Base-by-base conservation (phyloP, 129 eudicot species). In the Arctium lappa region DNA sequence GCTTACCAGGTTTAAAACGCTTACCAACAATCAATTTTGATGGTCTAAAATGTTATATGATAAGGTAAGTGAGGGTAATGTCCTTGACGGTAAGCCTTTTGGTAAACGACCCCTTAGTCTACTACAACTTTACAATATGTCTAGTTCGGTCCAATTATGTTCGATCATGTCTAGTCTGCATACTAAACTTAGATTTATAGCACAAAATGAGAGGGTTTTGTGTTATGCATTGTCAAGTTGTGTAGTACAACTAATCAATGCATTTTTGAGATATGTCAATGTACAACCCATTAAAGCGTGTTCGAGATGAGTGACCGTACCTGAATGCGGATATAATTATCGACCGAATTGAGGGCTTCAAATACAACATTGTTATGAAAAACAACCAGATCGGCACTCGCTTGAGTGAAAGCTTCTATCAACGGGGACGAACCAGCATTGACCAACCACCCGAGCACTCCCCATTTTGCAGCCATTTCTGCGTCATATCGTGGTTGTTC, bases 271-370 rank as follows among this genome's bases (percentile, higher is more conserved):
- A 75, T 46, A 46, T 60, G 68, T 60, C 68, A n/a, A 60, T 60
- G 9, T 60, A 60, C 68, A 60, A 60, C 29, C 27, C 29, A 60
- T 16, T n/a, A 60, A 60, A 13, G 33, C 13, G 9, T 27, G 70
- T 8, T 31, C 32, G 29, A 77, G 31, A 32, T 9, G 12, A 9
- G 30, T 18, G 22, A 6, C 68, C 1, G 11, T 76, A 91, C 95
- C 91, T 91, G 93, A 63, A 91, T 89, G n/a, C 93, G 90, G 5
- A 91, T 78, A 72, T 91, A 89, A 46, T 88, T 91, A 12, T 82
- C 22, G 29, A 86, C 70, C 0, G 53, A 79, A 8, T 74, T 75
- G 22, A 86, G 74, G 69, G 93, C 81, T 78, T 80, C 82, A 76
- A 91, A 91, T 18, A 84, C 70, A 1, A 90, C 74, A 16, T 90